These are phyloP conservation scores for Saccharomycopsis sp. DNA, from an alignment of 805 yeast species.

Conservation along the genomic window DNA sequence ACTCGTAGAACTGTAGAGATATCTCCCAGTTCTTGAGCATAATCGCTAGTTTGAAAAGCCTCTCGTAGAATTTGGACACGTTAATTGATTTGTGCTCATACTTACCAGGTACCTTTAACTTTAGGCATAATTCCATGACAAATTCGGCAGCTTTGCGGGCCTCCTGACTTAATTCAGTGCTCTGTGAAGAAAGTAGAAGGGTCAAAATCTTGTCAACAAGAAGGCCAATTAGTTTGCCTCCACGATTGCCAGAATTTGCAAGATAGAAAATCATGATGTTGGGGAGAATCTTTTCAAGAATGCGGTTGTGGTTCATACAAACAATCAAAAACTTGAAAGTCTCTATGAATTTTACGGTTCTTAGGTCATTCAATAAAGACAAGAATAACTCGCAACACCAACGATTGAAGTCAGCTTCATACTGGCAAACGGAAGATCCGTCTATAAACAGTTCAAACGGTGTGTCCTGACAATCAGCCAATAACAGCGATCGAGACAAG, in stretches of 20 bases:
- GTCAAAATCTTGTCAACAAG: slow-evolving; percentile 21
- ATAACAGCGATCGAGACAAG: background rate
- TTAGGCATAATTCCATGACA: slow-evolving; percentile 30
- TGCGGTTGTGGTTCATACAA: background rate
- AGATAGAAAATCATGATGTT: slow-evolving; percentile 16
- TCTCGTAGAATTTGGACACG: slow-evolving; percentile 27
- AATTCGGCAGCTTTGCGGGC: slow-evolving; percentile 18
- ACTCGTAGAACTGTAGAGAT: slow-evolving; percentile 42
- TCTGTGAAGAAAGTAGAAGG: slow-evolving; percentile 12
- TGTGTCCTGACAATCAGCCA: background rate
- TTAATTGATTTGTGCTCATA: slow-evolving; percentile 20
- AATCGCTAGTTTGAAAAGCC: slow-evolving; percentile 31
- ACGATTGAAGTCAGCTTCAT: background rate
- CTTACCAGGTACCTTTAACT: slow-evolving; percentile 37
- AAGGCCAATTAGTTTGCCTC: slow-evolving; percentile 22
- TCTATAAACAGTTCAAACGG: background rate
- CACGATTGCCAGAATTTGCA: background rate
- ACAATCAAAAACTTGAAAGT: background rate
- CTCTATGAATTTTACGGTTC: background rate
- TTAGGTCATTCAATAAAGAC: background rate
- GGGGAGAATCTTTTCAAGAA: slow-evolving; percentile 3
- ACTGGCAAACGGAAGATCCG: background rate
- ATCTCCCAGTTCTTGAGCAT: slow-evolving; percentile 33
- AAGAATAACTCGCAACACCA: background rate
- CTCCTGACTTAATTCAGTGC: slow-evolving; percentile 10